A percentile compares a stretch with the other conserved stretches of the same genome.
phyloP scores from a whole-genome alignment of 2,329 filamentous ascomycete genomes.

The Chaetomiaceae sp. region DNA sequence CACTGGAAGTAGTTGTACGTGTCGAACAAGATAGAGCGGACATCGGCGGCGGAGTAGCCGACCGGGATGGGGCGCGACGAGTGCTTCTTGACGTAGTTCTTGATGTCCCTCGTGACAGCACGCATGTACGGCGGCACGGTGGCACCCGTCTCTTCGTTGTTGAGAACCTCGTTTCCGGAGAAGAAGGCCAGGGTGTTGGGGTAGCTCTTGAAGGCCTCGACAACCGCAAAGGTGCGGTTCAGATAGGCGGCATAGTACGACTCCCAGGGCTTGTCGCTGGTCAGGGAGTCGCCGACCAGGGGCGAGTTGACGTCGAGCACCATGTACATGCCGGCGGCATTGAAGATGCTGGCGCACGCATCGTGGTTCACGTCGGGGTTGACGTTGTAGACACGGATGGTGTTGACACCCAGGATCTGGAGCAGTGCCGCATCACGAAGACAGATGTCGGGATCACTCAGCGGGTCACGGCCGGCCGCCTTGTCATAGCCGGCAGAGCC shows the following conservation, averaged over 20 bases:
- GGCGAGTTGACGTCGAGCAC: slow-evolving; percentile 66
- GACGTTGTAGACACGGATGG: slow-evolving; percentile 67
- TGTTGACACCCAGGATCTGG: slow-evolving; percentile 61
- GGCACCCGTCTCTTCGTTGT: slow-evolving; percentile 56
- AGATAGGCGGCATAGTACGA: slow-evolving; percentile 58
- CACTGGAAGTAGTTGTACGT: slow-evolving; percentile 75
- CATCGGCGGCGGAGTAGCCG: slow-evolving; percentile 77
- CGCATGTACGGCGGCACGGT: slow-evolving; percentile 65
- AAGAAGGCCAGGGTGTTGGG: slow-evolving; percentile 70
- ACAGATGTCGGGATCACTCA: slow-evolving; percentile 55
- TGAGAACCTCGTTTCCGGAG: slow-evolving; percentile 75
- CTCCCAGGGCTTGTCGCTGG: slow-evolving; percentile 51
- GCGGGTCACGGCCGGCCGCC: slow-evolving; percentile 49
- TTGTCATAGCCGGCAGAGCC: slow-evolving; percentile 61
- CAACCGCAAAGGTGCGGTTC: slow-evolving; percentile 62
- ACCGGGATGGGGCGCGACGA: slow-evolving; percentile 66
- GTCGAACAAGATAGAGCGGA: slow-evolving; percentile 67
- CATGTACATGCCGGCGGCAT: slow-evolving; percentile 65
- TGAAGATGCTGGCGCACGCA: slow-evolving; percentile 63
- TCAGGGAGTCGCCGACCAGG: slow-evolving; percentile 53
- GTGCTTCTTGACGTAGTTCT: slow-evolving; percentile 73
- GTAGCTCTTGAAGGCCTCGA: slow-evolving; percentile 63
- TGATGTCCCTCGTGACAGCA: slow-evolving; percentile 74
- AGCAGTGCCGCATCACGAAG: slow-evolving; percentile 62
- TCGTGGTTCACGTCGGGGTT: slow-evolving; percentile 63